Base-by-base conservation (phyloP, 2,329 filamentous ascomycete species). In the Talaromyces sp. region DNA sequence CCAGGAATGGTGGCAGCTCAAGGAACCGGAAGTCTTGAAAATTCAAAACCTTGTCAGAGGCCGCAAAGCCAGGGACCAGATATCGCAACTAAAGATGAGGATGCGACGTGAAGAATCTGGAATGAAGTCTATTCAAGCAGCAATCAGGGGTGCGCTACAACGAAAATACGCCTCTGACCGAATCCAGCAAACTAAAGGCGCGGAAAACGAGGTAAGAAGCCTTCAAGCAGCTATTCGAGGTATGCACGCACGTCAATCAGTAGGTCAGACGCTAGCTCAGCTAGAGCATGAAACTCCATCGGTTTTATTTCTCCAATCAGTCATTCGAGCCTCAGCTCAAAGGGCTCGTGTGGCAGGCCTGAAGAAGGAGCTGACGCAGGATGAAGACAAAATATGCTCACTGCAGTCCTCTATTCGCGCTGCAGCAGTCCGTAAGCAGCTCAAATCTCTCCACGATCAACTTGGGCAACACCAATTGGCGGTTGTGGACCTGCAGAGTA, bases 31-130 rank as follows among this genome's bases (percentile, higher is more conserved):
- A 67, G 85, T 98, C 54, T 79, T 95, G 66, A 87, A 88, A 71
- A 81, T 99, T 13, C 95, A 99, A 77, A 96, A 89, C 75, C 82
- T 96, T 56, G 78, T 93, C 84, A 86, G 91, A 86, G 82, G 80
- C 74, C 70, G 77, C 41, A 79, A 78, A 68, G 76, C 77, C 24
- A 77, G 83, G 62, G 70, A 73, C 11, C 72, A 81, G 74, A 72
- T 83, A 69, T 68, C 80, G 70, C 68, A 79, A 14, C 66, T 84
- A 56, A 80, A 75, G 66, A 74, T 70, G 45, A 73, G 72, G 45
- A 71, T 79, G 58, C 75, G 76, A 35, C 75, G 71, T 66, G 75
- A 82, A 62, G 76, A 79, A 41, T 74, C 78, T 16, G 79, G 80
- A 1, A 75, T 85, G 67, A 79, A 81, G 63, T 70, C 72, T 13